Evolutionary conservation across 805 yeast genomes (phyloP).

Genomic region (Tanozyma kutaoensis): DNA sequence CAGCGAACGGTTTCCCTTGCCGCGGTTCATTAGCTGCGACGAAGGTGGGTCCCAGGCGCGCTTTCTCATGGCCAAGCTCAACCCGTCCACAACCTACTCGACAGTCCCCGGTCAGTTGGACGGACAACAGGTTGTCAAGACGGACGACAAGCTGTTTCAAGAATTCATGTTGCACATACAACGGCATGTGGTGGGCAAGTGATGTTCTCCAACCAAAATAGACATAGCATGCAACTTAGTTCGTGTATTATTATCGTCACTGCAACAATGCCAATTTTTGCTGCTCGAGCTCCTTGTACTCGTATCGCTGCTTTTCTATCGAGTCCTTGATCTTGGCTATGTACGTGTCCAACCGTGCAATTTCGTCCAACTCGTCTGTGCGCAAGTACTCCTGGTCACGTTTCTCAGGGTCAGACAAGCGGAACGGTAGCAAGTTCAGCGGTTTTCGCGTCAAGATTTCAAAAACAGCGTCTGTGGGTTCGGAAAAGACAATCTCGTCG

Average conservation of each 20-base stretch:
- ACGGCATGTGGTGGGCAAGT: constrained; percentile 13
- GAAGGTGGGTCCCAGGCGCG: constrained; percentile 71
- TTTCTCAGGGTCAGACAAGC: constrained; percentile 17
- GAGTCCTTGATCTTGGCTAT: constrained; percentile 24
- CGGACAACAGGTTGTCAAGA: constrained; percentile 25
- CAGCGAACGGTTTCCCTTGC: constrained; percentile 57
- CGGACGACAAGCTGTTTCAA: constrained; percentile 49
- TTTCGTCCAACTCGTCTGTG: constrained; percentile 26
- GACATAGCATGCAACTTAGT: too few relatives aligned
- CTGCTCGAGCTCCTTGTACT: constrained; percentile 27
- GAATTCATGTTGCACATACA: constrained; percentile 43
- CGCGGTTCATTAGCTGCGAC: constrained; percentile 60
- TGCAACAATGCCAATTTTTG: constrained; percentile 25
- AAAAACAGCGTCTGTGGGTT: constrained; percentile 86
- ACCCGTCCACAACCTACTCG: constrained; percentile 47
- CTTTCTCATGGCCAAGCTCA: constrained; percentile 54
- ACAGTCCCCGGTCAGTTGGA: constrained; percentile 21
- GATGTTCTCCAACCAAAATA: too few relatives aligned
- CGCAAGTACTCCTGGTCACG: constrained; percentile 27
- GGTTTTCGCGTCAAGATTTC: constrained; percentile 62
- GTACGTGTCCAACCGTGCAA: constrained; percentile 26
- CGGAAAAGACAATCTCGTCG: constrained; percentile 90
- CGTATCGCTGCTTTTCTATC: constrained; percentile 25
- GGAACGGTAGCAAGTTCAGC: constrained; percentile 36
- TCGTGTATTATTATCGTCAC: too few relatives aligned